Evolutionary conservation across 352 stramenopile genomes (phyloP), one percentile per base, ranked within the genome.

Genomic region (Phytophthora meadii): DNA sequence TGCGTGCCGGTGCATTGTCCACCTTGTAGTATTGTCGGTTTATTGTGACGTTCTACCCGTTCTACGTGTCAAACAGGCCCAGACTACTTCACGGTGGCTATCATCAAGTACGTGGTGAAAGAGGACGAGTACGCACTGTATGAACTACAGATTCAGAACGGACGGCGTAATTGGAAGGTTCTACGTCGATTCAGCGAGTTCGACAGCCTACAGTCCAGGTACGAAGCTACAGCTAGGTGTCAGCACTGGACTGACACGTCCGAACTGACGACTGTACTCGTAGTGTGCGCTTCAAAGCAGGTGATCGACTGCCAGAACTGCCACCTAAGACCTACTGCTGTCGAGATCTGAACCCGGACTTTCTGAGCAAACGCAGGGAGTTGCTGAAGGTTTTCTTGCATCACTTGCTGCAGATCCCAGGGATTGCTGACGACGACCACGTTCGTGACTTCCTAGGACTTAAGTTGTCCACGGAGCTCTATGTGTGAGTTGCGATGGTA

Each of bases 161-260:
- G 84, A 41, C 81, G 83, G 54, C 78, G 79, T 50, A 74, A 87
- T 37, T 93, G 84, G 84, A 88, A 73, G 41, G 60, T 90, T 40
- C 56, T 87, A 45, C 82, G 82, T 49, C 82, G 84, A 24, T 93
- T 93, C 60, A 87, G 84, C 40, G 84, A 93, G 53, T 93, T 93
- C 59, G 81, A 87, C 58, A 61, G 44, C 0, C 57, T 93, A 14
- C 80, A 74, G 2, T 56, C 62, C 25, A 87, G 77, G 83, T 92
- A 56, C 2, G 54, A 57, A n/a, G 10, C 30, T 25, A 15, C 8
- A 48, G 9, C 28, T 17, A 40, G 27, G 53, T 12, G 11, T 15
- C 24, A 37, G 12, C 30, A 30, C 5, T n/a, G 42, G 19, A 49
- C 42, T 49, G 42, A 36, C 8, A 51, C 22, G 19, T 24, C 44